Evolutionary conservation across 2,329 filamentous ascomycete species (phyloP), one percentile per base, ranked within the genome.

Genomic region (Fusarium gaditjirri): DNA sequence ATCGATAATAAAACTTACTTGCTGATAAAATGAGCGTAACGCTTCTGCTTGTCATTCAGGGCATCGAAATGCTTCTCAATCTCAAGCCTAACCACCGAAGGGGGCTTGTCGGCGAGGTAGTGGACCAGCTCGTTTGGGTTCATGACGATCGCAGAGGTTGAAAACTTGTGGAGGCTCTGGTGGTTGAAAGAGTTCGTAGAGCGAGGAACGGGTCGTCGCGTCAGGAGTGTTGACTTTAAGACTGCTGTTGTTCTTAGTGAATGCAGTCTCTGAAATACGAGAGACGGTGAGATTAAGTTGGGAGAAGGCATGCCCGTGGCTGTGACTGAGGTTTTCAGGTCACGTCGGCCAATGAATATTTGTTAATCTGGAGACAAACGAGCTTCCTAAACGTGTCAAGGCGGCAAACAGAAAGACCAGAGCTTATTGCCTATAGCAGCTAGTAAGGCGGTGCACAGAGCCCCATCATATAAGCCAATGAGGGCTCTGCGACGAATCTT

Each of bases 41-140:
- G 91, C 85, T 95, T 94, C 84, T 97, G 90, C 80, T 92, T 86
- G 77, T 93, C 89, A 58, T 84, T 87, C 68, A 96, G 83, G 39
- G 91, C 90, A 61, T 95, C 92, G 77, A 98, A 99, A 83, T 98
- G 95, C 80, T 94, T 93, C 84, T 94, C 94, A 81, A 98, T 96
- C 81, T 94, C 92, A 54, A 99, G 89, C 52, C 92, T 90, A 65
- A 98, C 95, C 62, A 98, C 90, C 53, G 91, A 93, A 2, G 96
- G 96, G 49, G 96, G 96, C 72, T 92, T 91, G 82, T 99, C 96
- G 50, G 96, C 95, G 68, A 97, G 88, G 81, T 97, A 98, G 80
- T 97, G 92, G 81, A 86, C 85, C 70, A 91, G 84, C 72, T 91
- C 89, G 74, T 87, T 82, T 64, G 87, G 82, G 75, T 90, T 85